Percentiles rank a stretch among this genome's conserved stretches.
Conservation (phyloP, 2,329 filamentous ascomycete species). For the Amauroascus verrucosus region DNA sequence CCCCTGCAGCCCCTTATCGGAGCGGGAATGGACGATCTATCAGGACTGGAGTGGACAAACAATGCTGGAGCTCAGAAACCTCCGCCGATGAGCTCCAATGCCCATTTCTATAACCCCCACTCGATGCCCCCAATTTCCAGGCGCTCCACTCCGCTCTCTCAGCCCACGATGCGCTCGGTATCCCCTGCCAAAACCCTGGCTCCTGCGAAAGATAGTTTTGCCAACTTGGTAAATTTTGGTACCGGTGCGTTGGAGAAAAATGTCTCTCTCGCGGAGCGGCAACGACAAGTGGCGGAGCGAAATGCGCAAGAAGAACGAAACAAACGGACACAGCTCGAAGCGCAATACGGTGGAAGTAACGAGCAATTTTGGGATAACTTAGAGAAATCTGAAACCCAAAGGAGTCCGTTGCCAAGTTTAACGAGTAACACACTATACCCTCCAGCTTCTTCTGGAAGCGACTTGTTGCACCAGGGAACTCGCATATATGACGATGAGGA, state of each 20-base stretch:
- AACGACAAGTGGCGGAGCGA: constrained; percentile 64
- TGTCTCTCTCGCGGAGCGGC: constrained; percentile 55
- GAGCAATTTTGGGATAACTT: constrained; percentile 66
- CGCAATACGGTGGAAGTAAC: constrained; percentile 59
- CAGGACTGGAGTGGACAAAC: constrained; percentile 37
- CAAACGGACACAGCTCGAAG: constrained; percentile 58
- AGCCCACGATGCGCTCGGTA: constrained; percentile 23
- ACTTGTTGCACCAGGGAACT: not conserved
- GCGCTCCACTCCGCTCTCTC: constrained; percentile 34
- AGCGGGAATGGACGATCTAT: constrained; percentile 38
- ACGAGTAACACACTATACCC: constrained; percentile 20
- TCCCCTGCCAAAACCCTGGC: constrained; percentile 34
- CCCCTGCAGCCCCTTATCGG: not conserved
- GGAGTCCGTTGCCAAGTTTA: constrained; percentile 26
- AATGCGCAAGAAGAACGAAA: constrained; percentile 65
- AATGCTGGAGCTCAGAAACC: constrained; percentile 27
- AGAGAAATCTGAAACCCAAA: constrained; percentile 37
- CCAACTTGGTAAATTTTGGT: constrained; percentile 53
- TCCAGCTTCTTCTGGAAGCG: constrained; percentile 17
- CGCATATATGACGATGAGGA: constrained; percentile 38
- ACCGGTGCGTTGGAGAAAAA: constrained; percentile 48
- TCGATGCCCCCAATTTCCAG: constrained; percentile 33
- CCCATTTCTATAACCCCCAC: constrained; percentile 29
- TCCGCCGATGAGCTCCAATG: constrained; percentile 28
- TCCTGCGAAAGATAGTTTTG: constrained; percentile 46